phyloP scores from a whole-genome alignment of 2,329 filamentous ascomycete species.

The Alternaria triticina region DNA sequence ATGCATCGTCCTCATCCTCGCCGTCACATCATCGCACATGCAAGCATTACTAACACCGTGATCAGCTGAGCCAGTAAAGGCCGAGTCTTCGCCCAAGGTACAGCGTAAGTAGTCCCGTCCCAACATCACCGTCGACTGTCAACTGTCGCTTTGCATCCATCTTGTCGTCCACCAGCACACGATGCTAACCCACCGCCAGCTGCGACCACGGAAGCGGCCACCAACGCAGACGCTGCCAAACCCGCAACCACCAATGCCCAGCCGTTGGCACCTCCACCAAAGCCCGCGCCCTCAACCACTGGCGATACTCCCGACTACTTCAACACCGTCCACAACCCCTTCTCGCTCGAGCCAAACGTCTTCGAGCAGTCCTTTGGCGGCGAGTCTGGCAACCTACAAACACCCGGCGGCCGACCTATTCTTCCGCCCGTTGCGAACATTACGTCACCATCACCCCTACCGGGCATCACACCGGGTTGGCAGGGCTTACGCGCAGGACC shows the following conservation, averaged over 20 bases:
- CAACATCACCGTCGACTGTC: slow-evolving; percentile 4
- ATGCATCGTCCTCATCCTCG: slow-evolving; percentile 18
- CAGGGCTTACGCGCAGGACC: slow-evolving; percentile 90
- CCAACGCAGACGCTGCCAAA: slow-evolving; percentile 33
- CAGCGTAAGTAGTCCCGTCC: slow-evolving; percentile 30
- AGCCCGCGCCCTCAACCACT: slow-evolving; percentile 51
- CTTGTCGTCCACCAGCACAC: slow-evolving; percentile 5
- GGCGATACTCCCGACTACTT: slow-evolving; percentile 59
- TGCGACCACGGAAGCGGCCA: slow-evolving; percentile 27
- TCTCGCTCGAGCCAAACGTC: slow-evolving; percentile 88
- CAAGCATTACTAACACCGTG: slow-evolving; percentile 26
- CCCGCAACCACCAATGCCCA: slow-evolving; percentile 51
- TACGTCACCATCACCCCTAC: slow-evolving; percentile 83
- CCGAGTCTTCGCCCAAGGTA: slow-evolving; percentile 29
- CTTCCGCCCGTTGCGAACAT: slow-evolving; percentile 89
- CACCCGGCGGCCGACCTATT: slow-evolving; percentile 74
- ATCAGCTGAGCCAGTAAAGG: slow-evolving; percentile 33
- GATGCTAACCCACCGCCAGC: slow-evolving; percentile 29
- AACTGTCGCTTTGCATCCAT: slow-evolving; percentile 1
- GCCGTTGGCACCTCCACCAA: slow-evolving; percentile 61
- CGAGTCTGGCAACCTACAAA: slow-evolving; percentile 63
- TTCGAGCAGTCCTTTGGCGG: slow-evolving; percentile 91
- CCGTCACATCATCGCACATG: slow-evolving; percentile 4
- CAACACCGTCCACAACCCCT: slow-evolving; percentile 56
- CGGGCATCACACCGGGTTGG: slow-evolving; percentile 80